Percentiles rank a stretch among this genome's conserved stretches.
phyloP scores from a whole-genome alignment of 163 green algal genomes.

The Coccomyxa subellipsoidea region DNA sequence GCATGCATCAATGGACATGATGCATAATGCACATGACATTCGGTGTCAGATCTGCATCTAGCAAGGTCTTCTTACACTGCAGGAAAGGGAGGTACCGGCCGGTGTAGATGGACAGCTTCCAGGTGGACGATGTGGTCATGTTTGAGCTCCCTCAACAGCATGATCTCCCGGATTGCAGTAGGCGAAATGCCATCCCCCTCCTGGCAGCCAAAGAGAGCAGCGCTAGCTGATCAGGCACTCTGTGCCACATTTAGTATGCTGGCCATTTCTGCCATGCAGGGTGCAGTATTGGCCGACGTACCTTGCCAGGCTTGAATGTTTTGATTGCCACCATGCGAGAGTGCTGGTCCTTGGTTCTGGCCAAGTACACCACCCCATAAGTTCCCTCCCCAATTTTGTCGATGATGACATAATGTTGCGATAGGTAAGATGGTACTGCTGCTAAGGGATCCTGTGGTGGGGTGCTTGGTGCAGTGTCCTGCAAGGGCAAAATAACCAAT shows the following conservation, averaged over 20 bases:
- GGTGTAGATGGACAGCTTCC: constrained; percentile 64
- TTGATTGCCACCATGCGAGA: constrained; percentile 59
- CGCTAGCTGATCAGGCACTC: neutral
- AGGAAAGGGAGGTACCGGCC: constrained; percentile 17
- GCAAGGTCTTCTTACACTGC: neutral
- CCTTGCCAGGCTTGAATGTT: constrained; percentile 77
- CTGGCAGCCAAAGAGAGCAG: constrained; percentile 25
- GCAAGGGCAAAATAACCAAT: too few relatives aligned
- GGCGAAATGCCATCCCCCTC: constrained; percentile 75
- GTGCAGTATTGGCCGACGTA: too few relatives aligned
- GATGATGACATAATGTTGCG: constrained; percentile 21
- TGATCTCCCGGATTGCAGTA: constrained; percentile 77
- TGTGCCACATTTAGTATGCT: too few relatives aligned
- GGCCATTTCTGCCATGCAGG: too few relatives aligned
- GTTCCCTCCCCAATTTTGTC: constrained; percentile 68
- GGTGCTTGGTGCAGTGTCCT: neutral
- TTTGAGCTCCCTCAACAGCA: constrained; percentile 72
- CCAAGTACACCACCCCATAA: constrained; percentile 51
- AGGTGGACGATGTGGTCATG: constrained; percentile 65
- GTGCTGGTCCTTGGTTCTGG: neutral
- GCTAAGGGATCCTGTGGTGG: neutral
- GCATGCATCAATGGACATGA: too few relatives aligned
- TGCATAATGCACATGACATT: neutral
- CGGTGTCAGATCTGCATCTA: neutral
- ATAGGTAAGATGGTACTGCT: constrained; percentile 14